Base-by-base conservation (phyloP, 768 basidiomycete species). In the Naganishia vaughanmartiniae region DNA sequence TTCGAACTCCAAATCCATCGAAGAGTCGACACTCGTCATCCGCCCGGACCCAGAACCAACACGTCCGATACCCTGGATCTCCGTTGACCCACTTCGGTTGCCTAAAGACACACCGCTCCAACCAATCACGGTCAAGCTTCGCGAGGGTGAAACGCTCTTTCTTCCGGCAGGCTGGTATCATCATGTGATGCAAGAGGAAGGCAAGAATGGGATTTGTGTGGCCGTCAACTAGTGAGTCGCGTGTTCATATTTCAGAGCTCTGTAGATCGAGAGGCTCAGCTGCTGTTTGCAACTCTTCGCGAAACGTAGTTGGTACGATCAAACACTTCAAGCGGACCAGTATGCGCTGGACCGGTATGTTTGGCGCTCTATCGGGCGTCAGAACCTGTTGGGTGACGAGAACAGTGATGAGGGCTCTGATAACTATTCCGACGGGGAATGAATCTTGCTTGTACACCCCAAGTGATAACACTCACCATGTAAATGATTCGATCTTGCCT, bases 151-250 rank as follows among this genome's bases (percentile, higher is more conserved):
- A 73, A 88, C 89, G 0, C 81, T 96, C 24, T 95, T 92, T 80
- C 86, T 96, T 24, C 94, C 94, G n/a, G 86, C 89, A 5, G 89
- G 91, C 0, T 96, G 94, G 94, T 95, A 90, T 89, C 93, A 95
- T 78, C 86, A 91, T 76, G 92, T 95, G 42, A 84, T 87, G 48
- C 93, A 96, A 67, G 48, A 72, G 19, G 74, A 73, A 28, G 76
- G 76, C 0, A 17, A 65, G 10, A 70, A 70, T 21, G 78, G 78
- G 6, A 66, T 78, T 2, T 78, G 78, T 15, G 77, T 79, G 7
- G 81, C 81, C 4, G 74, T 80, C 15, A 81, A 81, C 36, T 79
- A 79, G 81, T 81, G 68, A 72, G 78, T 77, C 54, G 19, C 30
- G 11, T 26, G 30, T 56, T 30, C 42, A 19, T 56, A 3, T 28